Base-by-base conservation (phyloP, 768 basidiomycete genomes). In the Rhizopogon vesiculosus region DNA sequence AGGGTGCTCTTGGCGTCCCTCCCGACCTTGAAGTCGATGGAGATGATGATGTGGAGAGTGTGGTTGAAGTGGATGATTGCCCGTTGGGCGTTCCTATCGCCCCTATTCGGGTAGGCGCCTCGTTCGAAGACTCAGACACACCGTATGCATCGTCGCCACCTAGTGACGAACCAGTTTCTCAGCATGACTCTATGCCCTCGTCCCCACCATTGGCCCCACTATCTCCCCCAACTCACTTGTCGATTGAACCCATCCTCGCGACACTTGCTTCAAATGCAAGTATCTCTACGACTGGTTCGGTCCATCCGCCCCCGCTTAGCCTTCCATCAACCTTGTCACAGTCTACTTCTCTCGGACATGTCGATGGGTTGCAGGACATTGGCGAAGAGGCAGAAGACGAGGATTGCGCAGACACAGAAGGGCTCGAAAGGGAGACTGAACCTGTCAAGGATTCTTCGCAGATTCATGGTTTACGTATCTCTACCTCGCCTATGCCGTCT, bases 1-100 rank as follows among this genome's bases (percentile, higher is more conserved):
- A 93, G 63, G 87, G 84, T 31, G 92, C 90, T 0, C 75, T 97
- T 1, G 93, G 93, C 5, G 86, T 93, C 5, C 93, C 93, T 9
- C 87, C 86, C 0, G 92, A 95, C 63, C 75, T 95, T 19, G 87
- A 91, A 60, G 70, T 84, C 33, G 48, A 38, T 8, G 22, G 22
- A 16, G 85, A 88, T 44, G 79, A 77, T 28, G 63, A 69, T 18
- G 64, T 61, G 4, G 57, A 59, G 40, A 64, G 56, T 35, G 18
- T 51, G 49, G 60, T 74, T 22, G 69, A 74, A 50, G 75, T 72
- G 9, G 75, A 72, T 9, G 77, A 76, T 38, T 16, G 16, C 33
- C 35, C 22, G 15, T 22, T 18, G 3, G 35, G 19, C 8, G 19
- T 38, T 8, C 35, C 19, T 49, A 22, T 8, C 39, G 63, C 75